These are phyloP conservation scores for Auriculariales sp. DNA, from an alignment of 768 basidiomycete genomes.

Conservation along the genomic window DNA sequence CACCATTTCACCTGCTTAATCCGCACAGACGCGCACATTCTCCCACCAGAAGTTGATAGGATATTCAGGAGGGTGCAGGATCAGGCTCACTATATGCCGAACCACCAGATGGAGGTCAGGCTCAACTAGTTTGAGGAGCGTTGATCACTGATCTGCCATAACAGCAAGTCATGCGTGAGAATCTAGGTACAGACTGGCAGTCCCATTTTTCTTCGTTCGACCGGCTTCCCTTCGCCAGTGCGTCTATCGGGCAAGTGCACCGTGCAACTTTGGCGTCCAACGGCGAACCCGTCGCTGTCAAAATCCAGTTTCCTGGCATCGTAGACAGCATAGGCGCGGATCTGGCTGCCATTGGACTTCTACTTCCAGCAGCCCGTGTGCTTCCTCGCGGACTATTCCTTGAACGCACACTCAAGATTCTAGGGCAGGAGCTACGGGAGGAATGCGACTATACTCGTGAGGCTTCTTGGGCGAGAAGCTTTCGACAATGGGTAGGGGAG, in stretches of 20 bases:
- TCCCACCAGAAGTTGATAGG: slow-evolving; percentile 77
- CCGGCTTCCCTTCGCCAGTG: slow-evolving; percentile 82
- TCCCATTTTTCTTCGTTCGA: slow-evolving; percentile 60
- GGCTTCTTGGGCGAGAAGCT: slow-evolving; percentile 51
- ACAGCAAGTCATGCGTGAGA: slow-evolving; percentile 54
- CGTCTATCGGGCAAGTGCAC: slow-evolving; percentile 96
- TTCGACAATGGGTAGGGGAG: slow-evolving; percentile 20
- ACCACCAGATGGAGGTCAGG: slow-evolving; percentile 92
- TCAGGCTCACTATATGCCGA: slow-evolving; percentile 96
- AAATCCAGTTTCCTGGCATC: slow-evolving; percentile 93
- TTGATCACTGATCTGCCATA: too few species aligned
- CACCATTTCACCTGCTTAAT: not conserved
- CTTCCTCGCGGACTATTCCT: slow-evolving; percentile 84
- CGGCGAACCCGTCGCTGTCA: slow-evolving; percentile 55
- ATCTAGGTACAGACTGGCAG: slow-evolving; percentile 66
- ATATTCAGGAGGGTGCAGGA: slow-evolving; percentile 88
- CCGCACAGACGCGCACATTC: slow-evolving; percentile 65
- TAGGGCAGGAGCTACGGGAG: slow-evolving; percentile 59
- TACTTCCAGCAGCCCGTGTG: slow-evolving; percentile 66
- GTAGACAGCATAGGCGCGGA: slow-evolving; percentile 77
- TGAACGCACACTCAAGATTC: slow-evolving; percentile 67
- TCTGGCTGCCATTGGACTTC: slow-evolving; percentile 66
- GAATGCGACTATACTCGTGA: slow-evolving; percentile 88
- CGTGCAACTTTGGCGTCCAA: slow-evolving; percentile 42
- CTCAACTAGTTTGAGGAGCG: too few species aligned